These are phyloP conservation scores for Takakia lepidozioides DNA, from an alignment of 225 moss, liverwort and hornwort species.

Conservation along the genomic window DNA sequence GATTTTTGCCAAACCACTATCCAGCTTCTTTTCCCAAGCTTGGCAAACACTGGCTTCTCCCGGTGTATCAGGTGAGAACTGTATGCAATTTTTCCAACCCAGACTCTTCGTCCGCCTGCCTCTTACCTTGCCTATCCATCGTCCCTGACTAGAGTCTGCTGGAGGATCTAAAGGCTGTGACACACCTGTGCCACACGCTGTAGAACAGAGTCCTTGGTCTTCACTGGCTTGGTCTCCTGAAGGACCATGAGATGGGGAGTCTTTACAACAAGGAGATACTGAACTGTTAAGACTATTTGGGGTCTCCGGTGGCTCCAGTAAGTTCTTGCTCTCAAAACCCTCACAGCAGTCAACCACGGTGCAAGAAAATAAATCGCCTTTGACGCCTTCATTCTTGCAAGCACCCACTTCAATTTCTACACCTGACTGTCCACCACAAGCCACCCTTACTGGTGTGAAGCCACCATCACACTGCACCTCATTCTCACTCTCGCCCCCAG, in stretches of 20 bases:
- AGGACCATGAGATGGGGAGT: slow-evolving; percentile 33
- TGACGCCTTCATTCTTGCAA: slow-evolving; percentile 9
- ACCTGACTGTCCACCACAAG: slow-evolving; percentile 22
- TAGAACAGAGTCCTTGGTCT: slow-evolving; percentile 19
- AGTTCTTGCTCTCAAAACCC: slow-evolving; percentile 11
- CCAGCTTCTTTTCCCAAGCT: slow-evolving; percentile 18
- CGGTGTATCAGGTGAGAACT: slow-evolving; percentile 11
- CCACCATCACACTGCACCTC: slow-evolving; percentile 8
- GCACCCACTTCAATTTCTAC: slow-evolving; percentile 22
- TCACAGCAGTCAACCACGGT: not conserved
- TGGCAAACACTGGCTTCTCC: slow-evolving; percentile 19
- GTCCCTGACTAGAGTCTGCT: slow-evolving; percentile 11
- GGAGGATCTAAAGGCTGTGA: slow-evolving; percentile 12
- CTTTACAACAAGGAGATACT: slow-evolving; percentile 41
- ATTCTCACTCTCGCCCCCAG: not conserved
- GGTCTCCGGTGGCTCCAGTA: slow-evolving; percentile 3
- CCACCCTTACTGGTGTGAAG: slow-evolving; percentile 14
- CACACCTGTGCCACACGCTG: slow-evolving; percentile 17
- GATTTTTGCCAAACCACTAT: too few relatives aligned
- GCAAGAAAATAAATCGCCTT: not conserved
- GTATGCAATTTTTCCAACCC: slow-evolving; percentile 67
- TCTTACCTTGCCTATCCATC: slow-evolving; percentile 57
- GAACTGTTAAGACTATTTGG: slow-evolving; percentile 23
- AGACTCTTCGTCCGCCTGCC: slow-evolving; percentile 72
- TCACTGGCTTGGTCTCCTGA: slow-evolving; percentile 12